Evolutionary conservation across 1,139 yeast genomes (phyloP).

Genomic region (Blastobotrys arbuscula): DNA sequence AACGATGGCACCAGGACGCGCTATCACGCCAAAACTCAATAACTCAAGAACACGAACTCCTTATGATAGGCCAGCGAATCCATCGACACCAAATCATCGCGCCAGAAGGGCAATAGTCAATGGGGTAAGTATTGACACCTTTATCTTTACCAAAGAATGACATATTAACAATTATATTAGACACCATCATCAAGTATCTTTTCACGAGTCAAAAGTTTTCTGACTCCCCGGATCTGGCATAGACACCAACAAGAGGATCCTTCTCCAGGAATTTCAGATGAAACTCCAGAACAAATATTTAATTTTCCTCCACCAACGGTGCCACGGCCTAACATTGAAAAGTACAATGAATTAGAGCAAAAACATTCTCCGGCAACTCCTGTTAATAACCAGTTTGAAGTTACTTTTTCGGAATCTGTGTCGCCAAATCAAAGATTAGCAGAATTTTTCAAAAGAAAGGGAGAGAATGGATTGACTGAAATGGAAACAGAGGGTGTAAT

Average conservation of each 20-base stretch:
- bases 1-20: slow-evolving; percentile 15
- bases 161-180: not conserved
- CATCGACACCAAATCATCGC: slow-evolving; percentile 10
- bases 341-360: slow-evolving; percentile 10
- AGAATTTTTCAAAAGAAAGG: slow-evolving; percentile 67
- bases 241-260: not conserved
- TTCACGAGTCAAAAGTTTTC: slow-evolving; percentile 20
- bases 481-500: slow-evolving; percentile 82
- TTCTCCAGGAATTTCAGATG: not conserved
- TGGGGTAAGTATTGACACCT: not conserved
- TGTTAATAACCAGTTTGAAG: slow-evolving; percentile 1
- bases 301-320: slow-evolving; percentile 19
- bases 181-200: slow-evolving; percentile 14
- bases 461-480: slow-evolving; percentile 66
- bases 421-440: slow-evolving; percentile 59
- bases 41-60: slow-evolving; percentile 19
- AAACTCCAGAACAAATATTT: slow-evolving; percentile 13
- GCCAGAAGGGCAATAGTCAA: not conserved
- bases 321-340: slow-evolving; percentile 16
- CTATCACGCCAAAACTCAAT: slow-evolving; percentile 16
- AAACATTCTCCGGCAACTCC: slow-evolving; percentile 4
- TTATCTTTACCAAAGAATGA: not conserved
- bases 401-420: slow-evolving; percentile 1
- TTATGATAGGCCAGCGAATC: slow-evolving; percentile 18
- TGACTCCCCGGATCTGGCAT: slow-evolving; percentile 19